A percentile compares a stretch with the other conserved stretches of the same genome.
Evolutionary conservation across 768 basidiomycete genomes (phyloP).

Genomic region (Boletus reticulatus): DNA sequence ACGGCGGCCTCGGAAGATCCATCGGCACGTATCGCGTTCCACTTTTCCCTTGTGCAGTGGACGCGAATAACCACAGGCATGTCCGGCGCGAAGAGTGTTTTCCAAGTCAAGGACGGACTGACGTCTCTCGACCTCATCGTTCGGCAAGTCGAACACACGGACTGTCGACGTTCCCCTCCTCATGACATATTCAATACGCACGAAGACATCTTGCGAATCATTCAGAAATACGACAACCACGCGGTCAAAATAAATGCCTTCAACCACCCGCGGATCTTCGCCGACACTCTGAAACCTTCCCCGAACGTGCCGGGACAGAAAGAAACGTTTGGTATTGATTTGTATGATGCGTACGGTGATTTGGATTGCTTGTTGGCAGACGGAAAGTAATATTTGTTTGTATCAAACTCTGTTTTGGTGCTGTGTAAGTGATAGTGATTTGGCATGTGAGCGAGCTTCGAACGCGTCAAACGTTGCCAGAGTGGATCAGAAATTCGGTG

Average conservation of each 20-base stretch:
- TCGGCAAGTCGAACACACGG: constrained; percentile 89
- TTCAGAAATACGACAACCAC: constrained; percentile 95
- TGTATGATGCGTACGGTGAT: constrained; percentile 95
- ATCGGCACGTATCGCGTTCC: constrained; percentile 56
- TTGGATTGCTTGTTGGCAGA: constrained; percentile 85
- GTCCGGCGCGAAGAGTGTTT: constrained; percentile 87
- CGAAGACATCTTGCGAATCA: constrained; percentile 93
- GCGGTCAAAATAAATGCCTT: constrained; percentile 90
- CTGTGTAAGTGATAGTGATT: constrained; percentile 54
- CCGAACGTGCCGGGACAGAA: constrained; percentile 83
- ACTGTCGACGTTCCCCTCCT: constrained; percentile 92
- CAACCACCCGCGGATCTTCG: constrained; percentile 91
- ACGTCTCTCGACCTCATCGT: constrained; percentile 95
- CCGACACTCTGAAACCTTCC: constrained; percentile 83
- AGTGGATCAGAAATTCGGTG: constrained; percentile 86
- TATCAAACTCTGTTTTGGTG: constrained; percentile 95
- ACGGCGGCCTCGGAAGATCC: constrained; percentile 90
- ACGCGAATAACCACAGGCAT: constrained; percentile 46
- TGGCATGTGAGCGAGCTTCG: constrained; percentile 1
- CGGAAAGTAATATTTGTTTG: constrained; percentile 96
- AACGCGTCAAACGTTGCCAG: constrained; percentile 32
- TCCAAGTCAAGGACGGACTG: constrained; percentile 97
- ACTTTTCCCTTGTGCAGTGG: not conserved
- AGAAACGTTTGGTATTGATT: constrained; percentile 91
- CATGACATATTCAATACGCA: constrained; percentile 99